A percentile compares a stretch with the other conserved stretches of the same genome.
These are phyloP conservation scores for Dalbergia cochinchinensis DNA, from an alignment of 306 rosid genomes.

Conservation along the genomic window DNA sequence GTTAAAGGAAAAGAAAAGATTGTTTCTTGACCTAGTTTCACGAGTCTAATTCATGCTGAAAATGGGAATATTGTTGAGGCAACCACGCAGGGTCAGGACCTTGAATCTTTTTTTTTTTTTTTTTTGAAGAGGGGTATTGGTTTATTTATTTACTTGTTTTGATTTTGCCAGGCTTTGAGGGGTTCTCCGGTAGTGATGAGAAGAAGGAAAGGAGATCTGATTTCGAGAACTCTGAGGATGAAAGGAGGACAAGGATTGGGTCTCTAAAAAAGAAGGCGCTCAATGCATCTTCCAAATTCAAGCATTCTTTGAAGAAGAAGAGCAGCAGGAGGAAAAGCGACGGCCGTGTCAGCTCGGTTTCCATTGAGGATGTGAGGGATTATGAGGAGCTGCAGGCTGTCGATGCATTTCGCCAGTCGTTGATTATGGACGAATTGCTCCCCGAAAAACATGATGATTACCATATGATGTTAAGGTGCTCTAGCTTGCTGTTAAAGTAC, in stretches of 20 bases:
- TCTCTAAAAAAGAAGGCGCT: constrained; percentile 93
- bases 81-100: neutral
- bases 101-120: neutral
- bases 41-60: neutral
- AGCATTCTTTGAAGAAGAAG: constrained; percentile 91
- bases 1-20: neutral
- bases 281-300: constrained; percentile 91
- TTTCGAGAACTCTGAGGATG: constrained; percentile 95
- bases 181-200: constrained; percentile 94
- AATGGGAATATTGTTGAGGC: neutral
- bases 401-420: constrained; percentile 77
- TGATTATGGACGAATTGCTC: constrained; percentile 81
- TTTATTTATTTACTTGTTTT: constrained; percentile 6
- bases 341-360: constrained; percentile 93
- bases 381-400: constrained; percentile 87
- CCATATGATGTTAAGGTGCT: constrained; percentile 90
- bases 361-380: constrained; percentile 95
- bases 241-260: constrained; percentile 88
- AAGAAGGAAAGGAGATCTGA: constrained; percentile 89
- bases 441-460: constrained; percentile 86
- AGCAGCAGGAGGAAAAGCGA: constrained; percentile 83
- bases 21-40: neutral
- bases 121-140: no score
- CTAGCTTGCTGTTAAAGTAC: neutral
- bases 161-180: constrained; percentile 81